Base-by-base conservation (phyloP, 257 asterid species). In the Jacaranda copaia region DNA sequence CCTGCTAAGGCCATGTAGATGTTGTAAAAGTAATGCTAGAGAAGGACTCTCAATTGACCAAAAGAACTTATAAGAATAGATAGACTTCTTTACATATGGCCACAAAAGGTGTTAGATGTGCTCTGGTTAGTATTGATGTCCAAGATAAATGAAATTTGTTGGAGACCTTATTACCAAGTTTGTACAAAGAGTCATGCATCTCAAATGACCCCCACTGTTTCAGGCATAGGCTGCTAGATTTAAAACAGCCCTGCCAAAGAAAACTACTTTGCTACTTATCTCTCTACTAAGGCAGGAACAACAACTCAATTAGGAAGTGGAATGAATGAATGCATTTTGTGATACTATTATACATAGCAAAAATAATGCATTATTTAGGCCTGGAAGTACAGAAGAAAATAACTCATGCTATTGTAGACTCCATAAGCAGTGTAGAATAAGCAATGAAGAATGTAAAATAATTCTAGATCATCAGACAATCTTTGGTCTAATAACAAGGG, bases 181-280 rank as follows among this genome's bases (percentile, higher is more conserved):
- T 48, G 42, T 71, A 80, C 81, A 39, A 70, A 49, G n/a, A n/a
- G n/a, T n/a, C 25, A 53, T 73, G 63, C 39, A n/a, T n/a, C n/a
- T 64, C 19, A 40, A 80, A 39, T 36, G 63, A 19, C 70, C 67
- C n/a, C 66, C 68, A 40, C 60, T 16, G 74, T 82, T 62, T 69
- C 87, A 92, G 97, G 97, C 92, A 36, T 94, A 98, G 98, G 98
- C 98, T 69, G 98, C 98, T 70, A 98, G 98, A 81, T 92, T 89
- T 81, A 81, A 93, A 73, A 84, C 97, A 18, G 98, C 98, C 40
- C 14, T 94, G 84, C 84, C 90, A 55, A 88, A 94, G 88, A 90
- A 92, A 77, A 82, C 72, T 77, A 92, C 83, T 85, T 95, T 13
- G 80, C 93, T 39, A 77, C 86, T 65, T 77, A 74, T 62, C 84